Evolutionary conservation across 1,284 basidiomycete genomes (phyloP).

Genomic region (Cryptococcus jaspeensis): DNA sequence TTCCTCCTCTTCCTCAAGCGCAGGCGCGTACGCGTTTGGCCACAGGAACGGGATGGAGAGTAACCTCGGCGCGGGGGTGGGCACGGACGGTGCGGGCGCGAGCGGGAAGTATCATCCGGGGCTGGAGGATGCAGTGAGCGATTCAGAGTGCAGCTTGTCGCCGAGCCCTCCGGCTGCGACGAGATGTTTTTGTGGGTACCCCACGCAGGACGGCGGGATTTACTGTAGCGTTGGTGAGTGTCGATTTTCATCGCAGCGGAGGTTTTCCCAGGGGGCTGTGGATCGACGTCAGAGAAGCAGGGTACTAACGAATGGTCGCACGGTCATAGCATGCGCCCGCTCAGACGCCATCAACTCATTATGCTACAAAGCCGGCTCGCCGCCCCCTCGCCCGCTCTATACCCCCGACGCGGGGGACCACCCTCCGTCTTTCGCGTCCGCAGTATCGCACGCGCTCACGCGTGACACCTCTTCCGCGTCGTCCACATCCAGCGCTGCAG

Average conservation of each 20-base stretch:
- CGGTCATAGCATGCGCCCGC: conserved; percentile 41
- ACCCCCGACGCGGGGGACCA: conserved; percentile 15
- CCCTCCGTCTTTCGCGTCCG: conserved; percentile 20
- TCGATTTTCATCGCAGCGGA: too few relatives aligned
- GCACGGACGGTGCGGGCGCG: too few relatives aligned
- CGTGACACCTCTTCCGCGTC: conserved; percentile 24
- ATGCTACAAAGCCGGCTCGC: conserved; percentile 36
- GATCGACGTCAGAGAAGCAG: not conserved
- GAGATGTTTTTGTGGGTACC: conserved; percentile 43
- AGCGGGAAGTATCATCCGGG: conserved; percentile 3
- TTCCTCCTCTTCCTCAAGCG: too few relatives aligned
- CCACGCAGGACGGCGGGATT: conserved; percentile 34
- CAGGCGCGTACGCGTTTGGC: too few relatives aligned
- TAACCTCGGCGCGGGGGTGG: too few relatives aligned
- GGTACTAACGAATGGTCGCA: not conserved
- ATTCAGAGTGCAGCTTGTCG: conserved; percentile 23
- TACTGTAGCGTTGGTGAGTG: conserved; percentile 47
- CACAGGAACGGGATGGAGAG: too few relatives aligned
- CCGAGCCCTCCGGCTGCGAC: conserved; percentile 15
- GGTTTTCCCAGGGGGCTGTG: too few relatives aligned
- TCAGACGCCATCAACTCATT: conserved; percentile 49
- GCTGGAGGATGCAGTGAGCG: conserved; percentile 21
- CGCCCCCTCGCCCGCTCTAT: conserved; percentile 4
- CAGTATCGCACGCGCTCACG: conserved; percentile 16
- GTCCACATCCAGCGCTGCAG: conserved; percentile 6